Evolutionary conservation across 805 yeast genomes (phyloP).

Genomic region (Suhomyces xylopsoci): DNA sequence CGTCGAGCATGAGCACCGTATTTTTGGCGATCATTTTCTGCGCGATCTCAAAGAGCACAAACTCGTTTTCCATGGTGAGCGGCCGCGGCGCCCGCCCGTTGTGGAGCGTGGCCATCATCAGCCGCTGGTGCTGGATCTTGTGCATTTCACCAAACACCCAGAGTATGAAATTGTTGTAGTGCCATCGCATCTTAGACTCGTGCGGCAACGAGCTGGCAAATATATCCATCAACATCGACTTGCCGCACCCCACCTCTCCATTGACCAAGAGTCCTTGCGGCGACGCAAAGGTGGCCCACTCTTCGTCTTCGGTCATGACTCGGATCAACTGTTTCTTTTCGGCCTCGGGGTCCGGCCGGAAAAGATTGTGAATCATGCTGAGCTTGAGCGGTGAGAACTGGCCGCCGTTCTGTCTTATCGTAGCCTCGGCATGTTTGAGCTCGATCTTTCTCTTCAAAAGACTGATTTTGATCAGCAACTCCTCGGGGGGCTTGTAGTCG

Average conservation of each 20-base stretch:
- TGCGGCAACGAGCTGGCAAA: slow-evolving; percentile 66
- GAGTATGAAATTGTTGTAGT: slow-evolving; percentile 64
- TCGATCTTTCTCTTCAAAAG: slow-evolving; percentile 33
- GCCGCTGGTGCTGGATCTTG: slow-evolving; percentile 45
- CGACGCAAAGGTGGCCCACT: slow-evolving; percentile 47
- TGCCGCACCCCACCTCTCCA: slow-evolving; percentile 75
- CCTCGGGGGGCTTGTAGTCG: slow-evolving; percentile 57
- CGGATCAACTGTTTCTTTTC: slow-evolving; percentile 43
- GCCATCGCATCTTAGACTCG: slow-evolving; percentile 64
- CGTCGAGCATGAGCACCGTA: slow-evolving; percentile 64
- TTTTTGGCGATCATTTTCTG: slow-evolving; percentile 56
- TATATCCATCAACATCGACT: slow-evolving; percentile 69
- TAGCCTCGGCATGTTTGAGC: slow-evolving; percentile 26
- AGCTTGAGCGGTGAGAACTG: slow-evolving; percentile 8
- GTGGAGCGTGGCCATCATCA: slow-evolving; percentile 25
- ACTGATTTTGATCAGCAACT: slow-evolving; percentile 43
- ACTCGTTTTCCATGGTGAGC: slow-evolving; percentile 55
- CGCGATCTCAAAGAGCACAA: slow-evolving; percentile 63
- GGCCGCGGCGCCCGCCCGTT: slow-evolving; percentile 10
- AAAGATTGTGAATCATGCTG: slow-evolving; percentile 19
- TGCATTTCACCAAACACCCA: slow-evolving; percentile 68
- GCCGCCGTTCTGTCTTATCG: slow-evolving; percentile 10
- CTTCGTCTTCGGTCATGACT: slow-evolving; percentile 60
- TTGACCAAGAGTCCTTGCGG: slow-evolving; percentile 64
- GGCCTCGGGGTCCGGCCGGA: slow-evolving; percentile 28